Conservation (phyloP, 129 eudicot genomes). For the Helichrysum umbraculigerum region DNA sequence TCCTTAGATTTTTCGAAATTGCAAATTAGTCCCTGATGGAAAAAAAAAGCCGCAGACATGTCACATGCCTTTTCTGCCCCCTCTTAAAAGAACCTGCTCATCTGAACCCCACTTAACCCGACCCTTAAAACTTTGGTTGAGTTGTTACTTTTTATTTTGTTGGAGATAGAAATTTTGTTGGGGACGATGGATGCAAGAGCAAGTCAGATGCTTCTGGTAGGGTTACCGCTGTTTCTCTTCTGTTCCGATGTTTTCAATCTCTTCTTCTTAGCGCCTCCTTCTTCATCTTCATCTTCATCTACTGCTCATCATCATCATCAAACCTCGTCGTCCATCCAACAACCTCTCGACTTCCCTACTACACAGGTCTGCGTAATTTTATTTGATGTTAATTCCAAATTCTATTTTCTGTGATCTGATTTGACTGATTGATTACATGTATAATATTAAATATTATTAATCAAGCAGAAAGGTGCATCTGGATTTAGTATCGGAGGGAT, state of each 20-base stretch:
- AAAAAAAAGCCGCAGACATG: no score
- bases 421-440: neutral
- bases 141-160: neutral
- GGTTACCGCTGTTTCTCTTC: conserved; percentile 73
- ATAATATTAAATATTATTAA: neutral
- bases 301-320: conserved; percentile 38
- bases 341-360: conserved; percentile 65
- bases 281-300: conserved; percentile 20
- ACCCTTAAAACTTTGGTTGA: no score
- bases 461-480: neutral
- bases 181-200: conserved; percentile 49
- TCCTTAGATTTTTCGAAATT: no score
- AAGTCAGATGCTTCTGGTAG: conserved; percentile 59
- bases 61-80: no score
- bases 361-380: conserved; percentile 39
- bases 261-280: conserved; percentile 42
- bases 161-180: neutral
- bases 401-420: neutral
- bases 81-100: no score
- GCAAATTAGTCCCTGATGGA: no score
- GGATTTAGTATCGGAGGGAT: conserved; percentile 51
- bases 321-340: conserved; percentile 38
- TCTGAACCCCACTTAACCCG: no score
- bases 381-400: neutral
- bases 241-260: conserved; percentile 67